These are phyloP conservation scores for Metarhizium robertsii DNA, from an alignment of 2,329 filamentous ascomycete genomes.

Conservation along the genomic window DNA sequence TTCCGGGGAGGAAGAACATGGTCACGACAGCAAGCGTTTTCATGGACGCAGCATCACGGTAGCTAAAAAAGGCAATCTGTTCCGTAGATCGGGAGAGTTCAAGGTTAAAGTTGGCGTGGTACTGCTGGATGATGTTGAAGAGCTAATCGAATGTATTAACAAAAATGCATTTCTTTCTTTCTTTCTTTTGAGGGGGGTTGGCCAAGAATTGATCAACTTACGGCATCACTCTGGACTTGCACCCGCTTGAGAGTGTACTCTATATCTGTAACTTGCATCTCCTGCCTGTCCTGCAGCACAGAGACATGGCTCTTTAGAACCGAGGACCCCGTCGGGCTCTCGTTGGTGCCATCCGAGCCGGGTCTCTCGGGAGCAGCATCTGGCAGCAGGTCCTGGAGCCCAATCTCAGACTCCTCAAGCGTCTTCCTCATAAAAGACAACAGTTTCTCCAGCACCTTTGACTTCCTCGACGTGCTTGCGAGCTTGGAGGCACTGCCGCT, in stretches of 20 bases:
- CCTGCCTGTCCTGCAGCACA: slow-evolving; percentile 21
- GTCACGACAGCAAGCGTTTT: slow-evolving; percentile 33
- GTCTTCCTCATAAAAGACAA: slow-evolving; percentile 19
- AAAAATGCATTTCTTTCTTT: too few relatives aligned
- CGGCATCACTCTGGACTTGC: slow-evolving; percentile 29
- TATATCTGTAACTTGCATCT: slow-evolving; percentile 27
- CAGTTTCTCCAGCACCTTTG: slow-evolving; percentile 23
- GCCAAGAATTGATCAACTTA: slow-evolving; percentile 11
- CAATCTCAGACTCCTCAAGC: not conserved
- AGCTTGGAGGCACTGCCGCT: slow-evolving; percentile 26
- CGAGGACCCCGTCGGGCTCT: slow-evolving; percentile 5
- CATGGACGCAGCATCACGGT: slow-evolving; percentile 33
- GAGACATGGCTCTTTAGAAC: slow-evolving; percentile 18
- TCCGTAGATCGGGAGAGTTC: slow-evolving; percentile 17
- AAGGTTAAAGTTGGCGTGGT: slow-evolving; percentile 26
- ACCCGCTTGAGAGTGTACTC: slow-evolving; percentile 26
- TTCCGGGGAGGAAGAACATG: slow-evolving; percentile 33
- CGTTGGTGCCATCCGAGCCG: not conserved
- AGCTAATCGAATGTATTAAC: slow-evolving; percentile 17
- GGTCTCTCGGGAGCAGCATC: not conserved
- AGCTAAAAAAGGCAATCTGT: slow-evolving; percentile 25
- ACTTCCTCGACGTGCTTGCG: slow-evolving; percentile 27
- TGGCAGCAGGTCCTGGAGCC: not conserved
- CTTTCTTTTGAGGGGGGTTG: too few relatives aligned
- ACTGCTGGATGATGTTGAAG: slow-evolving; percentile 28